Conservation (phyloP, 2,329 filamentous ascomycete species). For the Calycina herbarum region DNA sequence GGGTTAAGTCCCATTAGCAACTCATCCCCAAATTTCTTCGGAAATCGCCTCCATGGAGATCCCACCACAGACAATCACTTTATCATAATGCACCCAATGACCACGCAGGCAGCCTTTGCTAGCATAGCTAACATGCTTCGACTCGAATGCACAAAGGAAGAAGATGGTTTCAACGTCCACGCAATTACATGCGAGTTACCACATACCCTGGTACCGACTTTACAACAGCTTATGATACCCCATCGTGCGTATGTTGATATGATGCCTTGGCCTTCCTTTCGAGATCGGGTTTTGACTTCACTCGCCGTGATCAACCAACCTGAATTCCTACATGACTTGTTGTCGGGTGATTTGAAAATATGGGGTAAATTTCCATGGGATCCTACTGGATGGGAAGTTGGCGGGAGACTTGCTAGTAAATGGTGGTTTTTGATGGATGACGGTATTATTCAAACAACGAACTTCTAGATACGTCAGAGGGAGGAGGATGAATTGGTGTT, state of each 20-base stretch:
- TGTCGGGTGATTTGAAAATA: constrained; percentile 27
- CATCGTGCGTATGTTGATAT: constrained; percentile 27
- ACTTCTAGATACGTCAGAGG: constrained; percentile 34
- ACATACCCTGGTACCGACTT: constrained; percentile 21
- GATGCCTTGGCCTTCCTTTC: constrained; percentile 25
- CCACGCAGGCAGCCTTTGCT: constrained; percentile 20
- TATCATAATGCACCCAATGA: constrained; percentile 23
- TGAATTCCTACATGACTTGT: constrained; percentile 24
- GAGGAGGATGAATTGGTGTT: constrained; percentile 26
- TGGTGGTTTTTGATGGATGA: constrained; percentile 37
- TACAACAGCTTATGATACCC: constrained; percentile 24
- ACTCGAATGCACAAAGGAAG: constrained; percentile 18
- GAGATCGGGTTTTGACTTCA: constrained; percentile 25
- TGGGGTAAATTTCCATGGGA: constrained; percentile 37
- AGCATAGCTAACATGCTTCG: constrained; percentile 22
- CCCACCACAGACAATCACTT: constrained; percentile 21
- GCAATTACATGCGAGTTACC: constrained; percentile 20
- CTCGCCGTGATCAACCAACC: constrained; percentile 25
- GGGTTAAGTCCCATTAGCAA: constrained; percentile 8
- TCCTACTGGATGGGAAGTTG: constrained; percentile 35
- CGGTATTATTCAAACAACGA: constrained; percentile 33
- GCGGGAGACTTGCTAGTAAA: constrained; percentile 28
- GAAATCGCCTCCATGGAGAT: constrained; percentile 7
- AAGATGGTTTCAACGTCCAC: constrained; percentile 23
- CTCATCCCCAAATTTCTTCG: constrained; percentile 1